Percentiles rank a stretch among this genome's conserved stretches.
These are phyloP conservation scores for Chloropicon primus DNA, from an alignment of 139 green algal species.

Conservation along the genomic window DNA sequence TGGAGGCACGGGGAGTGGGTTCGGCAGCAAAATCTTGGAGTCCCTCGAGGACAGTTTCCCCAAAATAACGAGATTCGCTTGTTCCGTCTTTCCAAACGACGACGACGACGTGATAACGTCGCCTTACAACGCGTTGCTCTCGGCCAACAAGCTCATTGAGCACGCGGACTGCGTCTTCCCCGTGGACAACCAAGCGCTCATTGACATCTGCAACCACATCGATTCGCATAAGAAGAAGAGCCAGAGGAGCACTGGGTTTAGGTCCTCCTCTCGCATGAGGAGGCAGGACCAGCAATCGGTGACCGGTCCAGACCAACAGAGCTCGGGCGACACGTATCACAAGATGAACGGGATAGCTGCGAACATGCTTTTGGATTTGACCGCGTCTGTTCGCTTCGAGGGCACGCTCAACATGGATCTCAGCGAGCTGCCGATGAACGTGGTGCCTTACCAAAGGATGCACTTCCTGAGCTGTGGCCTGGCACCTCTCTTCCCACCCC, in stretches of 20 bases:
- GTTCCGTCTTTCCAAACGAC: constrained; percentile 53
- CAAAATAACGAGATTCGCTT: constrained; percentile 49
- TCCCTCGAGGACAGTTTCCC: constrained; percentile 60
- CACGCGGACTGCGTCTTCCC: constrained; percentile 61
- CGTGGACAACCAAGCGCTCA: constrained; percentile 71
- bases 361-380: constrained; percentile 60
- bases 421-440: constrained; percentile 72
- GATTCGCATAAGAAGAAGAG: not conserved
- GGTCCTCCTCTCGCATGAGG: not conserved
- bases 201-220: constrained; percentile 40
- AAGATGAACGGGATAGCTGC: constrained; percentile 62
- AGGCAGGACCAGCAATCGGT: not conserved
- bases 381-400: constrained; percentile 51
- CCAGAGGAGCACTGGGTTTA: not conserved
- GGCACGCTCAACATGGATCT: constrained; percentile 54
- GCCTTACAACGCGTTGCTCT: constrained; percentile 73
- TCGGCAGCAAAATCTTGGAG: constrained; percentile 58
- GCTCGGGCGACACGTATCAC: constrained; percentile 43
- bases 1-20: constrained; percentile 60
- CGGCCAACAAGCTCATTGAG: constrained; percentile 40
- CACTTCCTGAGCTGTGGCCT: constrained; percentile 63
- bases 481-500: constrained; percentile 26
- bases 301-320: not conserved
- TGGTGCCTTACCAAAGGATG: constrained; percentile 50
- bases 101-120: constrained; percentile 71